Base-by-base conservation (phyloP, 768 basidiomycete genomes). In the Galerina marginata region DNA sequence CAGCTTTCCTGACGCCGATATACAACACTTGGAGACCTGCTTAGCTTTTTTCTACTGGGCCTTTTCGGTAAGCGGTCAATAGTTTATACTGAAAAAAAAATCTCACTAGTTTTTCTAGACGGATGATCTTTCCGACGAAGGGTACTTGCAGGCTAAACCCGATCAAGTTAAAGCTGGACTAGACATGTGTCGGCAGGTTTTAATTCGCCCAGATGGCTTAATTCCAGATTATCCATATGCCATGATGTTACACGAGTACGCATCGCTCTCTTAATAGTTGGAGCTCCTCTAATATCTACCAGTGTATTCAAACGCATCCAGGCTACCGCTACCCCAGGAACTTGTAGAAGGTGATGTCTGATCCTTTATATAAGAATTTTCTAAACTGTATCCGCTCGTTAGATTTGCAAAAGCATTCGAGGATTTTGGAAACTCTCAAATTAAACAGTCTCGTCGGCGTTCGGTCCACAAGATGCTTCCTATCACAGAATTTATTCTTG, bases 121-220 rank as follows among this genome's bases (percentile, higher is more conserved):
- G 14, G 70, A 72, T 53, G 71, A 72, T 52, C 59, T 68, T 7
- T 65, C 67, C 2, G 71, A 72, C 53, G 64, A 68, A 44, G 69
- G 68, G 1, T 58, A 67, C 0, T 45, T 68, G 6, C 68, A 71
- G 42, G 47, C 60, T 0, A 56, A 65, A 20, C 70, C 72, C 3
- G 70, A 71, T 4, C 55, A 56, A 5, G 59, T 69, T 23, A 44
- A 67, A 55, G 50, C 33, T 2, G 61, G 66, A n/a, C 46, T 65
- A n/a, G 60, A 70, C 9, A 56, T 64, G 23, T 65, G 65, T 11
- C 50, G 56, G 3, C 43, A 57, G 11, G 61, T 62, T 6, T 47
- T 69, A 2, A 29, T 62, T 38, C 20, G 20, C 20, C 20, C 20
- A 20, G 55, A 65, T 42, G 36, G 46, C 11, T 44, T 45, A 9